Evolutionary conservation across 352 stramenopile genomes (phyloP).

Genomic region (Globisporangium ultimum): DNA sequence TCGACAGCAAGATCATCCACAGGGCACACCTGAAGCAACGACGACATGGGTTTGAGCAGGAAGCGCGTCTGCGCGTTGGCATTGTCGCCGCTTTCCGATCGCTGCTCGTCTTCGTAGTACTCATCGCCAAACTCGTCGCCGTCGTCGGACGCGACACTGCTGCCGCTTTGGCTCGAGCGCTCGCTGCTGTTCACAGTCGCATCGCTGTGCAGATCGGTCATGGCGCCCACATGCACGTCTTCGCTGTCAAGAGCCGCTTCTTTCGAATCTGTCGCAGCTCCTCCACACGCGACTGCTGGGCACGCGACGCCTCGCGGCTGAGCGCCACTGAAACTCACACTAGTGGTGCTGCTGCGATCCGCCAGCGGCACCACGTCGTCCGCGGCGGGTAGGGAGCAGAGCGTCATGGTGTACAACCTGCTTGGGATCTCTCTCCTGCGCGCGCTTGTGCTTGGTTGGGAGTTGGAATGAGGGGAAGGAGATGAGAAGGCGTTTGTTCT

Average conservation of each 20-base stretch:
- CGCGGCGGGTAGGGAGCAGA: not conserved
- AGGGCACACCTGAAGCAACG: conserved; percentile 63
- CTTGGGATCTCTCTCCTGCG: too few species aligned
- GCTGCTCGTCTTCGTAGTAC: conserved; percentile 3
- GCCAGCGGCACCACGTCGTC: not conserved
- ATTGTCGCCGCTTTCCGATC: not conserved
- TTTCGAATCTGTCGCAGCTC: not conserved
- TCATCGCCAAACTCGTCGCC: conserved; percentile 14
- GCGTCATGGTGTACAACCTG: not conserved
- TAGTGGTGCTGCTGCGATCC: not conserved
- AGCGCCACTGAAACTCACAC: not conserved
- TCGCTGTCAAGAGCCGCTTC: not conserved
- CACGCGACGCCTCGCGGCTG: not conserved
- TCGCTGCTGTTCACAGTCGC: conserved; percentile 15
- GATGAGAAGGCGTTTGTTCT: not conserved
- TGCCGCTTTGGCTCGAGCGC: conserved; percentile 9
- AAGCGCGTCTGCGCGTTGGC: conserved; percentile 15
- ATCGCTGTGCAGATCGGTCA: conserved; percentile 12
- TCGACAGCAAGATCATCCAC: conserved; percentile 73
- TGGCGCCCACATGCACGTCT: not conserved
- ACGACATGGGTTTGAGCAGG: conserved; percentile 72
- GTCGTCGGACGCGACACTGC: conserved; percentile 7
- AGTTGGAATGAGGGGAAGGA: conserved; percentile 9
- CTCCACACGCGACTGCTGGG: not conserved
- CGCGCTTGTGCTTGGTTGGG: not conserved